Conservation (phyloP, 768 basidiomycete genomes). For the Amanita phalloides region DNA sequence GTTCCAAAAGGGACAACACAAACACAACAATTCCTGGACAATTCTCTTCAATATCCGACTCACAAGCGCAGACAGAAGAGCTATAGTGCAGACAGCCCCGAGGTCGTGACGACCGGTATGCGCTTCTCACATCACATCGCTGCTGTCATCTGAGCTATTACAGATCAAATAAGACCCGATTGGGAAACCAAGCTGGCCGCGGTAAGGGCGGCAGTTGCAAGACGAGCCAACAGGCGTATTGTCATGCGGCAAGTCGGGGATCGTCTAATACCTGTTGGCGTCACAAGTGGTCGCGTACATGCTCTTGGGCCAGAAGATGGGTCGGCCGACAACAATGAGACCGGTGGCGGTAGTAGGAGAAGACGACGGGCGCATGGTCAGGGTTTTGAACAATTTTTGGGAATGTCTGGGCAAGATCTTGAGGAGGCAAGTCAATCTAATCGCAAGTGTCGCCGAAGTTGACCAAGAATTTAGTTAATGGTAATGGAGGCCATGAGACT, state of each 20-base stretch:
- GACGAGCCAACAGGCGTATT: conserved; percentile 90
- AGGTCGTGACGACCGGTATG: conserved; percentile 86
- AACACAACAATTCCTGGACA: conserved; percentile 25
- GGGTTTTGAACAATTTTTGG: conserved; percentile 62
- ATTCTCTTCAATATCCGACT: conserved; percentile 26
- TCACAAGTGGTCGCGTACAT: conserved; percentile 81
- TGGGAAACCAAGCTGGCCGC: conserved; percentile 96
- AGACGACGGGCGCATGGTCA: conserved; percentile 45
- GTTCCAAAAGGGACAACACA: conserved; percentile 28
- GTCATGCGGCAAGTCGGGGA: conserved; percentile 99
- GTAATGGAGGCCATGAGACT: conserved; percentile 98
- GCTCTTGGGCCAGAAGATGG: conserved; percentile 52
- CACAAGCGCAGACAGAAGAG: conserved; percentile 82
- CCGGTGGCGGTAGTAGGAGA: conserved; percentile 36
- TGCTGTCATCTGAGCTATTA: not conserved
- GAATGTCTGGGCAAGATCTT: conserved; percentile 76
- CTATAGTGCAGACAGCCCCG: conserved; percentile 74
- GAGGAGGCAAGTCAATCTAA: conserved; percentile 61
- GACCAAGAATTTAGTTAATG: conserved; percentile 58
- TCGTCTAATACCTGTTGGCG: conserved; percentile 92
- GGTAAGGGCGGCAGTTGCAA: conserved; percentile 90
- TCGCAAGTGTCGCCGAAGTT: conserved; percentile 4
- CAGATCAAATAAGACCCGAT: conserved; percentile 95
- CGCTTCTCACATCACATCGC: conserved; percentile 2
- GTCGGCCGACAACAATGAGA: conserved; percentile 28